Evolutionary conservation across 2,329 filamentous ascomycete genomes (phyloP).

Genomic region (Paraphoma sp.): DNA sequence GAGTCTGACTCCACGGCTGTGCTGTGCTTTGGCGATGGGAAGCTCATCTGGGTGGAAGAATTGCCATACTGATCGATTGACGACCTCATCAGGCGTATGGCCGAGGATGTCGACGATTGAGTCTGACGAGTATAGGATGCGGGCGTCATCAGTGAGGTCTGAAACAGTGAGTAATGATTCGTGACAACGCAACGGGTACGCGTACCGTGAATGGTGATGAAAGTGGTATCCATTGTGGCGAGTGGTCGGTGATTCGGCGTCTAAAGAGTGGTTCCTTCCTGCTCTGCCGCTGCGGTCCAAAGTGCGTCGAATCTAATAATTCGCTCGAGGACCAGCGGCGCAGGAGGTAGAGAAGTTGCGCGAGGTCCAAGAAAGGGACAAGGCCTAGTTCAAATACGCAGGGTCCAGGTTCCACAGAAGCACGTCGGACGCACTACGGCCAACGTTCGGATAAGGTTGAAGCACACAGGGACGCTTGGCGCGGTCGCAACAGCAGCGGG

Average conservation of each 20-base stretch:
- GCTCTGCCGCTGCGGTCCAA: constrained; percentile 34
- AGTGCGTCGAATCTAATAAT: constrained; percentile 47
- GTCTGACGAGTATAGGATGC: constrained; percentile 82
- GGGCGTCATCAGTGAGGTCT: constrained; percentile 79
- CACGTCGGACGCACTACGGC: constrained; percentile 21
- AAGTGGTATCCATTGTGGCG: constrained; percentile 72
- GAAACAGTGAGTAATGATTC: constrained; percentile 13
- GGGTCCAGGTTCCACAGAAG: constrained; percentile 29
- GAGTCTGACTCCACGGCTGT: constrained; percentile 74
- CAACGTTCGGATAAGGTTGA: constrained; percentile 25
- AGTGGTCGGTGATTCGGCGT: background rate
- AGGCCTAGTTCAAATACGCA: constrained; percentile 25
- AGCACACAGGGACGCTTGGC: constrained; percentile 17
- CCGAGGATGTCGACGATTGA: constrained; percentile 85
- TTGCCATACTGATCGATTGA: constrained; percentile 79
- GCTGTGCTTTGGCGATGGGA: constrained; percentile 74
- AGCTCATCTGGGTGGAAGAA: constrained; percentile 86
- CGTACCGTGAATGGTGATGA: constrained; percentile 89
- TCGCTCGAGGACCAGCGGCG: constrained; percentile 39
- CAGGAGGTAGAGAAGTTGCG: constrained; percentile 16
- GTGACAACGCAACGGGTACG: background rate
- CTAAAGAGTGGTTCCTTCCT: background rate
- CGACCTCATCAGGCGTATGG: constrained; percentile 77
- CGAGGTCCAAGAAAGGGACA: constrained; percentile 13
- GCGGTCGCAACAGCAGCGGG: constrained; percentile 15